Evolutionary conservation across 1,139 yeast genomes (phyloP), one percentile per base, ranked within the genome.

Genomic region (Lodderomyces parapsilosis): DNA sequence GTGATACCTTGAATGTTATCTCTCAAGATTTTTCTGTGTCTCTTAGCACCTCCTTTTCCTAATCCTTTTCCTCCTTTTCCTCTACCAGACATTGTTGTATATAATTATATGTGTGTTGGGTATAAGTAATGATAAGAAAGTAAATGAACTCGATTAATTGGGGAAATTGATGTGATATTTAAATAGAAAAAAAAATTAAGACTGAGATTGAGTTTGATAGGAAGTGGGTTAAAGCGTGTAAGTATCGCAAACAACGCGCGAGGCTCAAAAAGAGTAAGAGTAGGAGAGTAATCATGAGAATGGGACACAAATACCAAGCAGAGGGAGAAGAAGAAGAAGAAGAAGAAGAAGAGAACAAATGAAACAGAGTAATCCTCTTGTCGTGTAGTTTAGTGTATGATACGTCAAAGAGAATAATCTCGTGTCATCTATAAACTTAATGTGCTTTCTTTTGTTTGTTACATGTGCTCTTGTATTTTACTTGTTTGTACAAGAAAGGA

Each of bases 1-100:
- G 99, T 93, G 69, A 93, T 91, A 81, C 99, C 99, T 80, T 91
- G 98, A 60, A 93, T 91, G 91, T 93, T 93, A 74, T 93, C 99
- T 82, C 98, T 90, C 62, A 91, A 82, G 76, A 93, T 89, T 88
- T 91, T 91, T 85, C 98, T 88, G 90, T 93, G 99, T 79, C 98
- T 93, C 85, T 93, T 93, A 65, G 99, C 98, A 80, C 98, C 98
- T 78, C 93, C 98, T 78, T 93, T 91, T 68, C 98, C 98, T 66
- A 90, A 81, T 76, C 97, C 97, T 86, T 90, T 90, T 73, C 97
- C 97, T 69, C 97, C 97, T 89, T 90, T 90, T 70, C 97, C 97
- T 85, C 97, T 91, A 74, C 98, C 97, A 68, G 97, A 88, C 98
- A 91, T 91, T 68, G 56, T 83, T 60, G 31, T 6, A 9, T n/a